Conservation (phyloP, 805 yeast genomes). For the Schwanniomyces sp. region DNA sequence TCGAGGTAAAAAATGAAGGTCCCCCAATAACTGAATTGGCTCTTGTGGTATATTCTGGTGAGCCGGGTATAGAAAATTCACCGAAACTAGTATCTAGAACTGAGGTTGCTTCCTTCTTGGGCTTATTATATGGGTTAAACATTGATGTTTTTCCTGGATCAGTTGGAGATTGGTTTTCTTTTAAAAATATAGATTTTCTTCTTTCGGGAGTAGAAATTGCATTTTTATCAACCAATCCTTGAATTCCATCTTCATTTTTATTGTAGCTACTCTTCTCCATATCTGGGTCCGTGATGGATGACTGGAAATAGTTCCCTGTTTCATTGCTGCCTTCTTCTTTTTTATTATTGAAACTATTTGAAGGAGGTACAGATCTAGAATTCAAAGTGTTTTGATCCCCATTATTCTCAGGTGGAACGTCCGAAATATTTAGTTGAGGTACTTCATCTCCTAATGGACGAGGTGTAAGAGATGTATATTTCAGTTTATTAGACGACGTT, state of each 20-base stretch:
- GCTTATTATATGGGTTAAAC: conserved; percentile 27
- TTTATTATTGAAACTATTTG: background rate
- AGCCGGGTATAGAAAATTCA: conserved; percentile 46
- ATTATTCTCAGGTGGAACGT: conserved; percentile 9
- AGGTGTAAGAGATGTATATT: conserved; percentile 10
- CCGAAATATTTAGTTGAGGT: conserved; percentile 10
- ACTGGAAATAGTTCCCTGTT: background rate
- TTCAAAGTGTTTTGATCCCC: background rate
- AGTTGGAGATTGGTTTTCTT: background rate
- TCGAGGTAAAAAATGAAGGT: conserved; percentile 31
- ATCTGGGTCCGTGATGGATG: background rate
- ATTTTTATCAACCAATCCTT: background rate
- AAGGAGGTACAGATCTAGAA: background rate
- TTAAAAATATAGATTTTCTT: conserved; percentile 2
- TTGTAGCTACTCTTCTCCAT: conserved; percentile 34
- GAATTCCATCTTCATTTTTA: conserved; percentile 17
- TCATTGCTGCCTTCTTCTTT: background rate
- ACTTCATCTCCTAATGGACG: background rate
- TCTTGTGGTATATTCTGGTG: conserved; percentile 45
- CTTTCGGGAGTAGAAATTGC: conserved; percentile 8
- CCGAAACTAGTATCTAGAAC: conserved; percentile 24
- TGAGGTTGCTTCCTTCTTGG: conserved; percentile 11
- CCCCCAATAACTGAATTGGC: conserved; percentile 44
- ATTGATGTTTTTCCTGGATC: conserved; percentile 11
- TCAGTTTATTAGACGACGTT: conserved; percentile 8